These are phyloP conservation scores for Daldinia sp. DNA, from an alignment of 2,329 filamentous ascomycete genomes.

Conservation along the genomic window DNA sequence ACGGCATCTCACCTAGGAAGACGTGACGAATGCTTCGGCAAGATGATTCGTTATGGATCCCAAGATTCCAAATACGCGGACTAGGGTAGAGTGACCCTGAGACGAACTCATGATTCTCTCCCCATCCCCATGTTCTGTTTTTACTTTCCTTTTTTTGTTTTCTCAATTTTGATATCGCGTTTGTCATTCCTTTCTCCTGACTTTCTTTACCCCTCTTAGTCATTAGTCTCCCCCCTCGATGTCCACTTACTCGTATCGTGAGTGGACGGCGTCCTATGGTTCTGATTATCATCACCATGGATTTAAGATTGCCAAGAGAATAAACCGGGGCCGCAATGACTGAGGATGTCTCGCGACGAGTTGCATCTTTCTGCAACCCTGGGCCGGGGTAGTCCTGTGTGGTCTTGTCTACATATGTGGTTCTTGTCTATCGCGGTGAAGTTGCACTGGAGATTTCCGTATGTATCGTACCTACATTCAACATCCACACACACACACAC, in stretches of 20 bases:
- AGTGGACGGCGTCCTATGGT: background rate
- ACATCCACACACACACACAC: background rate
- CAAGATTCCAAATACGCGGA: background rate
- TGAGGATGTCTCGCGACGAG: constrained; percentile 12
- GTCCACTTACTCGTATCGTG: background rate
- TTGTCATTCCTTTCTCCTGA: background rate
- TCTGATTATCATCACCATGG: constrained; percentile 3
- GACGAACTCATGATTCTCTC: background rate
- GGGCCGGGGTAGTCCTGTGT: constrained; percentile 11
- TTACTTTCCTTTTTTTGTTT: background rate
- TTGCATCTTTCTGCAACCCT: constrained; percentile 14
- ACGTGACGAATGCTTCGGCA: constrained; percentile 4
- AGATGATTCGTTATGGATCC: constrained; percentile 5
- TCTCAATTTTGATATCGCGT: background rate
- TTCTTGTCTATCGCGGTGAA: too few species aligned
- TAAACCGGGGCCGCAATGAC: constrained; percentile 4
- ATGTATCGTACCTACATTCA: constrained; percentile 14
- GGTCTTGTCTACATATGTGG: background rate
- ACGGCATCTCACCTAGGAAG: background rate
- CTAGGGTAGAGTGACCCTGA: constrained; percentile 8
- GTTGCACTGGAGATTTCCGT: background rate
- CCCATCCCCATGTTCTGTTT: background rate
- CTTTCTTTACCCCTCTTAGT: background rate
- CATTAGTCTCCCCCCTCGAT: background rate
- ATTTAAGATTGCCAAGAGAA: constrained; percentile 11